Evolutionary conservation across 2,329 filamentous ascomycete genomes (phyloP).

Genomic region (Scedosporium dehoogii): DNA sequence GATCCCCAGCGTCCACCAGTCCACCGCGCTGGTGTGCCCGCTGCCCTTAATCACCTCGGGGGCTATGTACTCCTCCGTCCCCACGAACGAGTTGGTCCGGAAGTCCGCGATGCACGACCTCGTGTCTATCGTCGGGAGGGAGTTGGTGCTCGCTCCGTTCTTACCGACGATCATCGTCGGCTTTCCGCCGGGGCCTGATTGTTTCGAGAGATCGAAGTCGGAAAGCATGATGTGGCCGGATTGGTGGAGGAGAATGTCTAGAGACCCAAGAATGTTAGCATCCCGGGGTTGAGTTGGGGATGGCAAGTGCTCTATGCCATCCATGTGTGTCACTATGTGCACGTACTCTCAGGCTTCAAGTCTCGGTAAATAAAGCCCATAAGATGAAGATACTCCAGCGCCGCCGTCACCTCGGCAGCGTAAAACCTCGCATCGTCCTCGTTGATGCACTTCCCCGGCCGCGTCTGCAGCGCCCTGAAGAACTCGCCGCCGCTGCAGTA

Average conservation of each 20-base stretch:
- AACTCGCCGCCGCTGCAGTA: slow-evolving; percentile 99
- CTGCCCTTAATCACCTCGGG: slow-evolving; percentile 98
- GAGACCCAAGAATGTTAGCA: slow-evolving; percentile 9
- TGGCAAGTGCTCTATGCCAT: no score
- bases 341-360: slow-evolving; percentile 92
- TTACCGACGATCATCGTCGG: slow-evolving; percentile 96
- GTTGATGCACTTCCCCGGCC: slow-evolving; percentile 92
- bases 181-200: slow-evolving; percentile 90
- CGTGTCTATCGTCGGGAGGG: slow-evolving; percentile 93
- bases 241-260: slow-evolving; percentile 94
- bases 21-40: slow-evolving; percentile 94
- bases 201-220: slow-evolving; percentile 96
- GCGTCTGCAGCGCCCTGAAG: slow-evolving; percentile 90
- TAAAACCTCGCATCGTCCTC: slow-evolving; percentile 97
- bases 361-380: slow-evolving; percentile 99
- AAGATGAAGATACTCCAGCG: slow-evolving; percentile 89
- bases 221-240: slow-evolving; percentile 99
- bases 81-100: slow-evolving; percentile 95
- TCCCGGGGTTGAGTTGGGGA: no score
- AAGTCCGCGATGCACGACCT: slow-evolving; percentile 98
- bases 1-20: slow-evolving; percentile 98
- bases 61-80: slow-evolving; percentile 97
- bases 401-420: slow-evolving; percentile 92
- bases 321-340: neutral
- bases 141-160: slow-evolving; percentile 75